These are phyloP conservation scores for Epichloe coenophiala DNA, from an alignment of 2,329 filamentous ascomycete genomes.

Conservation along the genomic window DNA sequence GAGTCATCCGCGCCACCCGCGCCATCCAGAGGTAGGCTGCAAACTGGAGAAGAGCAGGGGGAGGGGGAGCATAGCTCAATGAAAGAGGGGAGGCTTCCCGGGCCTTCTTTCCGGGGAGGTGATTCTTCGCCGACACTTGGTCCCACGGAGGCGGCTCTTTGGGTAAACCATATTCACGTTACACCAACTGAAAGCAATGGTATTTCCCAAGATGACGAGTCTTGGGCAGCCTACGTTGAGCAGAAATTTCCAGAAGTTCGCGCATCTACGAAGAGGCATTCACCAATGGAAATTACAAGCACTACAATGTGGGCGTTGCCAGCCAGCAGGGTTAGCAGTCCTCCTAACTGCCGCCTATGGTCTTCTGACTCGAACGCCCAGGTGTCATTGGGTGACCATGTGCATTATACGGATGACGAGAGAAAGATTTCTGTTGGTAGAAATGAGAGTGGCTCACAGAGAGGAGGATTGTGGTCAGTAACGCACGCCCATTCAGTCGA, in stretches of 20 bases:
- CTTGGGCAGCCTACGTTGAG: not conserved
- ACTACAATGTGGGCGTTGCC: constrained; percentile 20
- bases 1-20: not conserved
- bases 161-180: not conserved
- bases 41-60: not conserved
- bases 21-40: not conserved
- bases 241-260: constrained; percentile 9
- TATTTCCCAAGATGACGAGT: constrained; percentile 16
- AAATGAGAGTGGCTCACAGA: not conserved
- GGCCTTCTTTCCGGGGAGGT: not conserved
- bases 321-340: not conserved
- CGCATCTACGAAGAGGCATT: constrained; percentile 14
- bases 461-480: not conserved
- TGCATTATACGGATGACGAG: not conserved
- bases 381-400: not conserved
- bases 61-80: not conserved
- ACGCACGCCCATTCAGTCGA: not conserved
- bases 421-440: not conserved
- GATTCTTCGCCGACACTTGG: not conserved
- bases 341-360: not conserved
- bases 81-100: not conserved
- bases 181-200: constrained; percentile 9
- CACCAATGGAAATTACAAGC: constrained; percentile 19
- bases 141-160: not conserved
- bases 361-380: not conserved